Evolutionary conservation across 1,284 basidiomycete species (phyloP).

Genomic region (Apiotrichum laibachii): DNA sequence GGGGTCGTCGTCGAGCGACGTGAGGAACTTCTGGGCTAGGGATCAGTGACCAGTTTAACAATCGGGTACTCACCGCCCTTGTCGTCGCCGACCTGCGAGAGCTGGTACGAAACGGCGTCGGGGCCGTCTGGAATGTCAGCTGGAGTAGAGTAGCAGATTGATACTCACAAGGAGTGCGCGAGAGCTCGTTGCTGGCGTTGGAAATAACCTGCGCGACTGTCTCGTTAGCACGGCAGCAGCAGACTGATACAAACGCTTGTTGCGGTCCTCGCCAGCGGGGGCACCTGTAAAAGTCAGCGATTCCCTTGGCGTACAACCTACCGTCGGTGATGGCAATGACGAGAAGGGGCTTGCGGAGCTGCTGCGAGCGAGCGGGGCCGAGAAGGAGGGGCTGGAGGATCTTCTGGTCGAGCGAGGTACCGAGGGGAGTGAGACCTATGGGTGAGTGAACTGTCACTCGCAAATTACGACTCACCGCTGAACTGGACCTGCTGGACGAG

Average conservation of each 20-base stretch:
- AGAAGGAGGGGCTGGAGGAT: slow-evolving; percentile 54
- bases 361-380: slow-evolving; percentile 47
- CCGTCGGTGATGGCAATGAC: slow-evolving; percentile 53
- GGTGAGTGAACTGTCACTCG: slow-evolving; percentile 26
- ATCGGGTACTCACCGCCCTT: slow-evolving; percentile 31
- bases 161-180: slow-evolving; percentile 31
- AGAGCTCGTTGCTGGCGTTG: slow-evolving; percentile 31
- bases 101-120: slow-evolving; percentile 21
- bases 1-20: slow-evolving; percentile 23
- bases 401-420: slow-evolving; percentile 53
- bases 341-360: slow-evolving; percentile 53
- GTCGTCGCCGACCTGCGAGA: slow-evolving; percentile 24
- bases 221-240: background rate
- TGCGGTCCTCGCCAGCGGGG: slow-evolving; percentile 51
- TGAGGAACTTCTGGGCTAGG: slow-evolving; percentile 21
- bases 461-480: slow-evolving; percentile 26
- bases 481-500: slow-evolving; percentile 41
- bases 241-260: slow-evolving; percentile 5
- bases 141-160: too few relatives aligned
- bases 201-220: slow-evolving; percentile 34
- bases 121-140: slow-evolving; percentile 5
- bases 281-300: slow-evolving; percentile 15
- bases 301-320: background rate
- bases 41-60: slow-evolving; percentile 6
- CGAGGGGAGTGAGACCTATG: slow-evolving; percentile 50